Evolutionary conservation across 2,329 filamentous ascomycete genomes (phyloP).

Genomic region (Sphaerulina populicola): DNA sequence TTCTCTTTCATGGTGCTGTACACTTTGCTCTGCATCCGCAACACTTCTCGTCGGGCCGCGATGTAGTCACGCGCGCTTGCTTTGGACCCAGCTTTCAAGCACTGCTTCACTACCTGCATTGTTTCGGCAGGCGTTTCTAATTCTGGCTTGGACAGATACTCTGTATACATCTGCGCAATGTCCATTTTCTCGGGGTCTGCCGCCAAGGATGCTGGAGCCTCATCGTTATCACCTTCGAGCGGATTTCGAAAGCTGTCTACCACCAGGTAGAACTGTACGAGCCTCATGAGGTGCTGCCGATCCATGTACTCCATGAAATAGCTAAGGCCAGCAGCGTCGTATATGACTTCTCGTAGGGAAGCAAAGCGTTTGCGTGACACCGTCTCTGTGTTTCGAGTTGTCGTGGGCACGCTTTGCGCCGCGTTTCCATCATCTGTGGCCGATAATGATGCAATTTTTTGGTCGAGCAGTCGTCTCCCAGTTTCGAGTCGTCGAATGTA

Average conservation of each 20-base stretch:
- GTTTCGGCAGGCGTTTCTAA: constrained; percentile 65
- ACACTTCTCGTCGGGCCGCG: constrained; percentile 68
- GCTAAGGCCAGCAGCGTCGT: constrained; percentile 80
- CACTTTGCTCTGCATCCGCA: constrained; percentile 72
- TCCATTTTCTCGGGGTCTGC: constrained; percentile 77
- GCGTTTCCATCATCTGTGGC: constrained; percentile 48
- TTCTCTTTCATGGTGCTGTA: constrained; percentile 75
- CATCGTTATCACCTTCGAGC: constrained; percentile 73
- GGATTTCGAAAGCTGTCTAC: constrained; percentile 95
- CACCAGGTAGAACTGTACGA: constrained; percentile 97
- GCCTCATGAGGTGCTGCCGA: constrained; percentile 70
- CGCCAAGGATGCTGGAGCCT: constrained; percentile 44
- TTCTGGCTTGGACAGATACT: constrained; percentile 74
- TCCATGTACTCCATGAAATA: constrained; percentile 99
- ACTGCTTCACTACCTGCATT: constrained; percentile 62
- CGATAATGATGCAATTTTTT: constrained; percentile 68
- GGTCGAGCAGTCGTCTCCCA: constrained; percentile 80
- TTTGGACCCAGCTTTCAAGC: constrained; percentile 66
- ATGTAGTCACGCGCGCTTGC: constrained; percentile 77
- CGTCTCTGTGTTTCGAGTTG: constrained; percentile 26
- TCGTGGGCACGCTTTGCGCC: constrained; percentile 35
- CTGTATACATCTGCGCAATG: constrained; percentile 82
- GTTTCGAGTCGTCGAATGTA: constrained; percentile 87
- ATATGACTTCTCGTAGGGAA: constrained; percentile 74
- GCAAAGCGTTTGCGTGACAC: constrained; percentile 65